Evolutionary conservation across 495 filamentous ascomycete species (phyloP), one percentile per base, ranked within the genome.

Genomic region (Gamarada debralockiae): DNA sequence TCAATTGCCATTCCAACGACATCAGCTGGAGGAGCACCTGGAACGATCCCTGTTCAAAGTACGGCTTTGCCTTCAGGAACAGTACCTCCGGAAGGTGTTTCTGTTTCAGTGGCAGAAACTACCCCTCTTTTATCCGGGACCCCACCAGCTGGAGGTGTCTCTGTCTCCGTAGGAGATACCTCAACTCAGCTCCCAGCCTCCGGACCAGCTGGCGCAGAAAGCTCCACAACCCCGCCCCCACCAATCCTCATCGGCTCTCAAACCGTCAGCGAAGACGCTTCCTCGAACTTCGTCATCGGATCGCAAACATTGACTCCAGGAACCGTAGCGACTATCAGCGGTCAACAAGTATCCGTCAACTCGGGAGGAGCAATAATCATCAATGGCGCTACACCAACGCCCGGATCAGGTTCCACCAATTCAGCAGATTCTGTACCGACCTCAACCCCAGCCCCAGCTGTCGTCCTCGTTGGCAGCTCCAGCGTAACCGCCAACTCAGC

Each of bases 221-320:
- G 37, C 37, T 21, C n/a, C 1, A 40, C 37, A 2, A 18, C 6
- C 13, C 37, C n/a, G 17, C 37, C 47, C 18, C 20, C 21, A 37
- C 50, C 50, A 14, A 45, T 52, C 20, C 10, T 55, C n/a, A 33
- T 57, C 34, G 34, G 60, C 49, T 25, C 58, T 52, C 31, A 38
- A 24, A 50, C 33, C 5, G 18, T 52, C 38, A 53, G 49, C 33
- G 13, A 40, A 25, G 22, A 50, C 23, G 13, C 38, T 3, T 38
- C 40, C n/a, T 63, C 60, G 0, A 25, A 36, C 18, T 36, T 56
- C 20, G 21, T 59, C 0, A 38, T 63, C 24, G 60, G 56, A 13
- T 34, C 48, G 0, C 60, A 59, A 38, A 63, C 60, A 10, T 24
- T 59, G 0, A 31, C 27, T 15, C 59, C 55, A 1, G 55, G 55